These are phyloP conservation scores for Scytalidium sp. DNA, from an alignment of 2,329 filamentous ascomycete genomes.

Conservation along the genomic window DNA sequence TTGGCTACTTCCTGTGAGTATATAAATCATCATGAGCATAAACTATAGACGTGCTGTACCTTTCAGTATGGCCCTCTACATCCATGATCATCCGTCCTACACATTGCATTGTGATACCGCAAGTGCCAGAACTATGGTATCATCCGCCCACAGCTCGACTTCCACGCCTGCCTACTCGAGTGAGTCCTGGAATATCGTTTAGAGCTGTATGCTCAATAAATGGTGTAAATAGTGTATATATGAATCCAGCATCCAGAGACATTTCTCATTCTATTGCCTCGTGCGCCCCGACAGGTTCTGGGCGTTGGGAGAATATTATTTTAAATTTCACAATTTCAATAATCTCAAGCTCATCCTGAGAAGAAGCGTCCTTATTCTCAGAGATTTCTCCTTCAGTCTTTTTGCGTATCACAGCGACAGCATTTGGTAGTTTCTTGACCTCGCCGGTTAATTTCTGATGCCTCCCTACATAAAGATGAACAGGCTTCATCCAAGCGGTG, in stretches of 20 bases:
- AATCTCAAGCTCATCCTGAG: slow-evolving; percentile 69
- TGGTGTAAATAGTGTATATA: no score
- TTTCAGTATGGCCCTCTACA: slow-evolving; percentile 34
- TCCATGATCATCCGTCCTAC: slow-evolving; percentile 25
- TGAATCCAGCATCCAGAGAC: no score
- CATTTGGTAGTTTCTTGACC: slow-evolving; percentile 78
- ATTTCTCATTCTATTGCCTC: slow-evolving; percentile 8
- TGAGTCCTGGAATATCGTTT: no score
- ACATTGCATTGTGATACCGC: slow-evolving; percentile 31
- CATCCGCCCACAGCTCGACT: slow-evolving; percentile 20
- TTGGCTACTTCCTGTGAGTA: no score
- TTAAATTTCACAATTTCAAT: slow-evolving; percentile 87
- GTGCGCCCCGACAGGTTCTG: slow-evolving; percentile 70
- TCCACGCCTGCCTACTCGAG: slow-evolving; percentile 9
- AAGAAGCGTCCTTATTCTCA: slow-evolving; percentile 23
- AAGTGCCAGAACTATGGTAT: slow-evolving; percentile 33
- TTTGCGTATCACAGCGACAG: slow-evolving; percentile 74
- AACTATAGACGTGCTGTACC: slow-evolving; percentile 13
- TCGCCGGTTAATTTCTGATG: slow-evolving; percentile 89
- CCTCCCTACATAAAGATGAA: slow-evolving; percentile 83
- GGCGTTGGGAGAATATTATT: slow-evolving; percentile 77
- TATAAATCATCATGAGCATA: no score
- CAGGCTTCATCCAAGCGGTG: slow-evolving; percentile 83
- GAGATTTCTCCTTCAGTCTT: slow-evolving; percentile 25
- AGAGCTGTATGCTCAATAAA: no score